phyloP scores from a whole-genome alignment of 2,329 filamentous ascomycete species.

The Xylaria sp. region DNA sequence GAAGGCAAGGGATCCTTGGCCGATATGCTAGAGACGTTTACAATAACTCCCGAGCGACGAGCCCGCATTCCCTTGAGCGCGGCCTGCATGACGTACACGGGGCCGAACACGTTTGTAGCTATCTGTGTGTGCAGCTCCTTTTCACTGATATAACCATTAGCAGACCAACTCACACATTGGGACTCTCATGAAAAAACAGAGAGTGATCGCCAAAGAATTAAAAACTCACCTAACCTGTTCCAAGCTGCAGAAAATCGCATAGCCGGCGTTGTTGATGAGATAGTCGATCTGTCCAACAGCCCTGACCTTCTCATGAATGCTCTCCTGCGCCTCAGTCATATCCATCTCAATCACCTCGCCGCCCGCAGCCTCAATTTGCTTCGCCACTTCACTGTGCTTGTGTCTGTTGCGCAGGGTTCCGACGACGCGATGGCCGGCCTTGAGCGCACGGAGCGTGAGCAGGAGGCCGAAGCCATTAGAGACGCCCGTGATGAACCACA shows the following conservation, averaged over 20 bases:
- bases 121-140: conserved; percentile 25
- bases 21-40: conserved; percentile 29
- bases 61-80: conserved; percentile 28
- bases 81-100: conserved; percentile 28
- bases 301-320: conserved; percentile 26
- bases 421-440: conserved; percentile 31
- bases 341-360: conserved; percentile 30
- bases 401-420: conserved; percentile 30
- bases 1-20: conserved; percentile 23
- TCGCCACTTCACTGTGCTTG: conserved; percentile 23
- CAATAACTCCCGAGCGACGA: conserved; percentile 25
- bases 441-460: conserved; percentile 29
- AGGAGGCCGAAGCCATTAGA: conserved; percentile 33
- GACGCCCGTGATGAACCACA: conserved; percentile 34
- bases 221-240: conserved; percentile 25
- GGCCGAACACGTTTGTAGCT: conserved; percentile 31
- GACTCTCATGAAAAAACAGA: neutral
- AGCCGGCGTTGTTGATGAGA: conserved; percentile 31
- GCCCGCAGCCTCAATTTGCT: conserved; percentile 27
- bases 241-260: conserved; percentile 22
- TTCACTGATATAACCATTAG: conserved; percentile 17
- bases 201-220: neutral
- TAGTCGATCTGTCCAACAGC: conserved; percentile 28
- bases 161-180: neutral
- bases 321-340: conserved; percentile 28